Base-by-base conservation (phyloP, 345 rosid genomes). In the Pistacia vera region DNA sequence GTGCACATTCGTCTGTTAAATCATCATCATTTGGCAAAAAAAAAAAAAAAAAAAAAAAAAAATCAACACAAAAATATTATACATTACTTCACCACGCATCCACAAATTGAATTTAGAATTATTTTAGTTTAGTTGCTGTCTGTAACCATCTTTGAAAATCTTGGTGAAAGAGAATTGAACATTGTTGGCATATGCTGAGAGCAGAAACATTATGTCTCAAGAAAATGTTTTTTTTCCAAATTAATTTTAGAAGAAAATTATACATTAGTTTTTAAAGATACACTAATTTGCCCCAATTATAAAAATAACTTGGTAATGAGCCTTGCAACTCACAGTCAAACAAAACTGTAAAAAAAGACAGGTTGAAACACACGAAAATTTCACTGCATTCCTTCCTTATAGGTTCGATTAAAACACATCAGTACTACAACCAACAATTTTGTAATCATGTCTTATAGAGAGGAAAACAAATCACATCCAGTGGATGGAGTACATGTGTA, bases 341-440 rank as follows among this genome's bases (percentile, higher is more conserved):
- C 13, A 44, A 17, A 18, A 71, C 35, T 4, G 30, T 25, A 55
- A 11, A n/a, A 57, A 71, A 55, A 4, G 41, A 57, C 10, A 8
- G 55, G 25, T 11, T n/a, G 22, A 55, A 11, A 60, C 38, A 17
- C 57, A 28, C 1, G 56, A 1, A 35, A 48, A 72, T 14, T 9
- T 48, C 60, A 46, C 1, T 0, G 33, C 60, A 62, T 46, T 72
- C 48, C 78, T 77, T 82, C 95, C 88, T 92, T 93, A 44, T 89
- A 85, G 52, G 90, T 88, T 38, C 94, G 96, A 80, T 76, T 87
- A 70, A 91, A 93, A 41, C 96, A 89, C 94, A 87, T 93, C 97
- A 72, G 89, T 84, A n/a, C 96, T 91, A 88, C 83, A 80, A 79
- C 61, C 64, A 70, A 68, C 11, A 41, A 16, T 11, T 28, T 60